These are phyloP conservation scores for Aspergillus hortae DNA, from an alignment of 2,329 filamentous ascomycete genomes.

Conservation along the genomic window DNA sequence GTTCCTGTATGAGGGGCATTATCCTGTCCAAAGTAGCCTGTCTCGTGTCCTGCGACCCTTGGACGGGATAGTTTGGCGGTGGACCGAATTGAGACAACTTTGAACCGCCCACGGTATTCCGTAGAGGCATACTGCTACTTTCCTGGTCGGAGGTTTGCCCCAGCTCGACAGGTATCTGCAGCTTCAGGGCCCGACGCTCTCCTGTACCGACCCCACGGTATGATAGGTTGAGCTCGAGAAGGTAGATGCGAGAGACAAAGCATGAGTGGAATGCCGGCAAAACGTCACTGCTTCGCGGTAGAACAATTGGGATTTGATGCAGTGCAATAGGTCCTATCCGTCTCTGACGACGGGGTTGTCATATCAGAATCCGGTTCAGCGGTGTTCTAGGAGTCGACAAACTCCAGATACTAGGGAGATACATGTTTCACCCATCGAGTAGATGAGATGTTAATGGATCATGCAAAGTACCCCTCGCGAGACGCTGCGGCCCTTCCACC, in stretches of 20 bases:
- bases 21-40: too few species aligned
- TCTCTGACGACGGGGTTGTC: neutral
- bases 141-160: neutral
- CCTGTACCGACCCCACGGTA: slow-evolving; percentile 38
- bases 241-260: slow-evolving; percentile 59
- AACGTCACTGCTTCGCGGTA: slow-evolving; percentile 34
- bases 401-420: too few species aligned
- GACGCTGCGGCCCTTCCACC: too few species aligned
- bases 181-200: neutral
- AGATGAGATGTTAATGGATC: too few species aligned
- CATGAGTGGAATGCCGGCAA: slow-evolving; percentile 68
- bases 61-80: neutral
- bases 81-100: neutral
- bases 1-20: too few species aligned
- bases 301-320: neutral
- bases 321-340: neutral
- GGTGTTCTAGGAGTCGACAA: too few species aligned
- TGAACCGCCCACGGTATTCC: neutral
- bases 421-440: neutral
- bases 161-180: neutral
- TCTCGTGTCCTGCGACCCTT: neutral
- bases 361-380: neutral
- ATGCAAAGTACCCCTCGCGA: too few species aligned
- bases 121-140: neutral
- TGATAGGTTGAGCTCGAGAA: slow-evolving; percentile 56